Percentiles rank a stretch among this genome's conserved stretches.
Conservation (phyloP, 2,329 filamentous ascomycete species). For the Apiospora malaysiana region DNA sequence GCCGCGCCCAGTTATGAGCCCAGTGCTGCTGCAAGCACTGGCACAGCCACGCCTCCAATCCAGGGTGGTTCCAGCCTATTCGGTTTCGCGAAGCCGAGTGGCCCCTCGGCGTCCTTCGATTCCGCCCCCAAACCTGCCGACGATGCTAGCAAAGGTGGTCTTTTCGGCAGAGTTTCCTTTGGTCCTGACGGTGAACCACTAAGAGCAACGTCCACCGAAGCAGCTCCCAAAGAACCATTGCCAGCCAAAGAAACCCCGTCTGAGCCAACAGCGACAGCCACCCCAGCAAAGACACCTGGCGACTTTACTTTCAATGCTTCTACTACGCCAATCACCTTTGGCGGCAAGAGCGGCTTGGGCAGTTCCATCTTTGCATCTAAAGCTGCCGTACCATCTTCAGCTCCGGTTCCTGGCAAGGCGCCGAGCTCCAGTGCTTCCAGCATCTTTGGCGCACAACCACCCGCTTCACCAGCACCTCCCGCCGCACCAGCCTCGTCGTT, state of each 20-base stretch:
- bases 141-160: conserved; percentile 33
- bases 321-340: conserved; percentile 39
- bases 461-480: conserved; percentile 29
- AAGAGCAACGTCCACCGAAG: conserved; percentile 32
- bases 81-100: conserved; percentile 36
- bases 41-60: conserved; percentile 46
- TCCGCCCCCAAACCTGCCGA: conserved; percentile 29
- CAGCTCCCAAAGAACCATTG: conserved; percentile 28
- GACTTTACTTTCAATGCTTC: conserved; percentile 41
- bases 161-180: conserved; percentile 41
- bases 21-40: conserved; percentile 48
- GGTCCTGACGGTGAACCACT: conserved; percentile 40
- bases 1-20: conserved; percentile 50
- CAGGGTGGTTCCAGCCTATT: conserved; percentile 44
- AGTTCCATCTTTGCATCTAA: conserved; percentile 42
- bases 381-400: conserved; percentile 30
- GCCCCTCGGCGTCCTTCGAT: conserved; percentile 32
- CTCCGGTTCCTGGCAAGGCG: not conserved
- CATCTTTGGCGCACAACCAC: conserved; percentile 43
- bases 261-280: conserved; percentile 29
- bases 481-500: conserved; percentile 26
- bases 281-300: conserved; percentile 38
- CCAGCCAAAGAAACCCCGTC: conserved; percentile 26
- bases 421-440: conserved; percentile 24
- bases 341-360: conserved; percentile 15